Base-by-base conservation (phyloP, 805 yeast genomes). In the Citeromyces nyonsensis region DNA sequence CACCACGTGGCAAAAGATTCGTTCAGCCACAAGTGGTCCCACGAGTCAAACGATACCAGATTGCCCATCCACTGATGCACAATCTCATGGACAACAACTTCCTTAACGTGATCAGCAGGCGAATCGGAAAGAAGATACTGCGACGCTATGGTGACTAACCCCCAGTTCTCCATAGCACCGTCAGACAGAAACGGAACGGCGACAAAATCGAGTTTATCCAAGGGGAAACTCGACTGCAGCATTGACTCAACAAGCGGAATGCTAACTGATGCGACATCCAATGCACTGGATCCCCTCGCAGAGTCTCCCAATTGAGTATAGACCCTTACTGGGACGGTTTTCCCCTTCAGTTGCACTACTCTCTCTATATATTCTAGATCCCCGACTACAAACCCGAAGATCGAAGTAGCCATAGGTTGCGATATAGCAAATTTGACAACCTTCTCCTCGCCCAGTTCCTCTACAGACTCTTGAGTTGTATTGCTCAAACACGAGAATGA, bases 41-140 rank as follows among this genome's bases (percentile, higher is more conserved):
- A 81, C 77, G 83, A 81, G 48, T 80, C 86, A 93, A 81, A 81
- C 34, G 94, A 81, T 38, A 81, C 93, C 55, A 81, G 63, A 54
- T 81, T 77, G 49, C 94, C 94, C 46, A 81, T 81, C 94, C 94
- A 81, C 60, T 81, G 94, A 54, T 81, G 94, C 32, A 93, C 91
- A 58, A 81, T 66, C 57, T 81, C 94, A 58, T 81, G 94, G 59
- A 77, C 82, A 29, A 81, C 85, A 31, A 81, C 91, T 48, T 81
- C 88, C 25, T 85, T 79, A 26, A 81, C 91, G 51, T 86, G 66
- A 51, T 73, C 74, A 50, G 73, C 70, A 41, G 78, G 67, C 37
- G 59, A 61, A 49, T 78, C 88, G 41, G 76, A 63, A 40, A 81
- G 63, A 37, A 81, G 57, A 42, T 79, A 88, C 29, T 74, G 78